Evolutionary conservation across 345 rosid species (phyloP).

Genomic region (Leavenworthia alabamica): DNA sequence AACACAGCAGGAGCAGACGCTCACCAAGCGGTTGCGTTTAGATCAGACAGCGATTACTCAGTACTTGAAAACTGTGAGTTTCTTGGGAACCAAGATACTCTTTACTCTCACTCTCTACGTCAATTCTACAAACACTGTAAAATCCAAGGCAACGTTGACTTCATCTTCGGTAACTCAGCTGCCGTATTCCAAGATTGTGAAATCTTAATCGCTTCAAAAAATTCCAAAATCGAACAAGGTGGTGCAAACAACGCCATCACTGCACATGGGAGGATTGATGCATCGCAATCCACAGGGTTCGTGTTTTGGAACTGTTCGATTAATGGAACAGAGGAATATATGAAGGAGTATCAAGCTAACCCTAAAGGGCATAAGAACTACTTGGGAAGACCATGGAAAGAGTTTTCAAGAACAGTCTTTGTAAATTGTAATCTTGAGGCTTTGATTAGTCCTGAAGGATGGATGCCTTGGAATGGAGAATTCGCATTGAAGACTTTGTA

Average conservation of each 20-base stretch:
- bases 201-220: slow-evolving; percentile 55
- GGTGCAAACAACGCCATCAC: slow-evolving; percentile 63
- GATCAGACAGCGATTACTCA: slow-evolving; percentile 79
- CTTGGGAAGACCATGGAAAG: slow-evolving; percentile 95
- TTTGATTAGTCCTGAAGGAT: slow-evolving; percentile 56
- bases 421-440: slow-evolving; percentile 48
- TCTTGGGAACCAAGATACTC: slow-evolving; percentile 84
- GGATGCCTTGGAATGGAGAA: slow-evolving; percentile 76
- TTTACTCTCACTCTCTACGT: slow-evolving; percentile 77
- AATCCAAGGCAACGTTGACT: slow-evolving; percentile 82
- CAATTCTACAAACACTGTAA: slow-evolving; percentile 74
- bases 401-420: slow-evolving; percentile 73
- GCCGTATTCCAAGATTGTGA: slow-evolving; percentile 63
- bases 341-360: slow-evolving; percentile 48
- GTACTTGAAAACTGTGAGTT: slow-evolving; percentile 74
- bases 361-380: slow-evolving; percentile 58
- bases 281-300: slow-evolving; percentile 68
- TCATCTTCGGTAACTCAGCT: slow-evolving; percentile 87
- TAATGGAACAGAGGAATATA: slow-evolving; percentile 70
- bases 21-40: slow-evolving; percentile 91
- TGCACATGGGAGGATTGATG: slow-evolving; percentile 85
- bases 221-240: slow-evolving; percentile 54
- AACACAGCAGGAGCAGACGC: slow-evolving; percentile 85
- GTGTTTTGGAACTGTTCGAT: slow-evolving; percentile 70
- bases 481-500: slow-evolving; percentile 70